phyloP scores from a whole-genome alignment of 805 yeast species.

The Starmerella vitae region DNA sequence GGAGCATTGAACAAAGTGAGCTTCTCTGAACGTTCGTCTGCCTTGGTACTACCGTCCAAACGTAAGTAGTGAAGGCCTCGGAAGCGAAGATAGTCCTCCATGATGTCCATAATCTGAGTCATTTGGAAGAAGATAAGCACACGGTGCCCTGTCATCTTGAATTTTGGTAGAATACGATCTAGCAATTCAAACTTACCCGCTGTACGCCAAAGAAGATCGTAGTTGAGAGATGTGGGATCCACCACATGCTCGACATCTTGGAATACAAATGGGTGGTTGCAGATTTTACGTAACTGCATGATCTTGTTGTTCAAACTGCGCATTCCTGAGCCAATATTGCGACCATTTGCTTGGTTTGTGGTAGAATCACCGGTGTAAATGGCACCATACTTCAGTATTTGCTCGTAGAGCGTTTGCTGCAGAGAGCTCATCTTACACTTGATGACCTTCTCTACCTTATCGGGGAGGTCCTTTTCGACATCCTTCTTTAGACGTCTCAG shows the following conservation, averaged over 20 bases:
- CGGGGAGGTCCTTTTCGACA: constrained; percentile 92
- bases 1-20: constrained; percentile 72
- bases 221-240: constrained; percentile 58
- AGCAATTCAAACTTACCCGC: constrained; percentile 92
- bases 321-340: constrained; percentile 33
- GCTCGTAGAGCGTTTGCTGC: constrained; percentile 73
- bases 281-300: constrained; percentile 91
- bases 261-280: constrained; percentile 95
- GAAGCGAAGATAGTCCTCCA: constrained; percentile 82
- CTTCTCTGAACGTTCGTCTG: constrained; percentile 84
- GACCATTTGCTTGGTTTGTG: constrained; percentile 29
- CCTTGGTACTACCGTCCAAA: constrained; percentile 87
- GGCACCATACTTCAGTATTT: constrained; percentile 76
- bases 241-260: constrained; percentile 78
- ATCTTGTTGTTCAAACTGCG: constrained; percentile 87
- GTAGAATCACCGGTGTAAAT: constrained; percentile 44
- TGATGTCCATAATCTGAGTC: constrained; percentile 97
- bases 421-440: constrained; percentile 86
- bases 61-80: constrained; percentile 69
- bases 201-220: constrained; percentile 74
- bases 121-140: constrained; percentile 90
- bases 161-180: constrained; percentile 78
- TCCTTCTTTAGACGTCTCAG: constrained; percentile 91
- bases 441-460: constrained; percentile 84
- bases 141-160: constrained; percentile 73